Percentiles rank a stretch among this genome's conserved stretches.
phyloP scores from a whole-genome alignment of 116 monocot genomes.

The Thalassia testudinum region DNA sequence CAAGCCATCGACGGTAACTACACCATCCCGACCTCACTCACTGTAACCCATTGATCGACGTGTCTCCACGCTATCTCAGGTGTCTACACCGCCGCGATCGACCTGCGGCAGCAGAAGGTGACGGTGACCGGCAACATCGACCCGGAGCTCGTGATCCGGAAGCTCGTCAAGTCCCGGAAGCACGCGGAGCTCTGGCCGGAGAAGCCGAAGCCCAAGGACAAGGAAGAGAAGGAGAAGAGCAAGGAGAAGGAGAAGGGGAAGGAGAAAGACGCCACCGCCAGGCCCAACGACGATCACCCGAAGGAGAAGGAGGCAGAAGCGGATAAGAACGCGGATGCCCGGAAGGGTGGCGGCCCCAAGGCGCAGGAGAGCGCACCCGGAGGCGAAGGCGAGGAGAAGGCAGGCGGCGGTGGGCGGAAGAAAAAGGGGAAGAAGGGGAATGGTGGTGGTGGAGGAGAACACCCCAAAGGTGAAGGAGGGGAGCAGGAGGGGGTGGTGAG shows the following conservation, averaged over 20 bases:
- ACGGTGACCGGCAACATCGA: constrained; percentile 66
- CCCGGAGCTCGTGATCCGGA: constrained; percentile 48
- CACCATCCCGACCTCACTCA: not conserved
- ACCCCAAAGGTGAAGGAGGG: not conserved
- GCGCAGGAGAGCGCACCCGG: not conserved
- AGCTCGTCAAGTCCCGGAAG: constrained; percentile 62
- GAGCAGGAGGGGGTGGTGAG: not conserved
- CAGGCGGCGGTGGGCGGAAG: not conserved
- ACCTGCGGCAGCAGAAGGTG: constrained; percentile 68
- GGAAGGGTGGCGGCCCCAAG: not conserved
- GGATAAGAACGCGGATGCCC: not conserved
- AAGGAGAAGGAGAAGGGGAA: constrained; percentile 12
- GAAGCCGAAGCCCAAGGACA: constrained; percentile 5
- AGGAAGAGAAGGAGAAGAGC: not conserved
- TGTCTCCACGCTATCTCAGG: constrained; percentile 15
- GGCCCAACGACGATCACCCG: not conserved
- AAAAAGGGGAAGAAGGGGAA: constrained; percentile 10
- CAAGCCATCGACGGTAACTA: constrained; percentile 57
- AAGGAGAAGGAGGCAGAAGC: constrained; percentile 5
- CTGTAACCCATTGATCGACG: not conserved
- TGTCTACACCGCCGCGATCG: constrained; percentile 51
- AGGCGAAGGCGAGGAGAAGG: not conserved
- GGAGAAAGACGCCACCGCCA: not conserved
- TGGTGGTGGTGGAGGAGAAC: not conserved
- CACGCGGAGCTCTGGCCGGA: constrained; percentile 77